Conservation (phyloP, 2,329 filamentous ascomycete genomes). For the Fusarium phyllophilum region DNA sequence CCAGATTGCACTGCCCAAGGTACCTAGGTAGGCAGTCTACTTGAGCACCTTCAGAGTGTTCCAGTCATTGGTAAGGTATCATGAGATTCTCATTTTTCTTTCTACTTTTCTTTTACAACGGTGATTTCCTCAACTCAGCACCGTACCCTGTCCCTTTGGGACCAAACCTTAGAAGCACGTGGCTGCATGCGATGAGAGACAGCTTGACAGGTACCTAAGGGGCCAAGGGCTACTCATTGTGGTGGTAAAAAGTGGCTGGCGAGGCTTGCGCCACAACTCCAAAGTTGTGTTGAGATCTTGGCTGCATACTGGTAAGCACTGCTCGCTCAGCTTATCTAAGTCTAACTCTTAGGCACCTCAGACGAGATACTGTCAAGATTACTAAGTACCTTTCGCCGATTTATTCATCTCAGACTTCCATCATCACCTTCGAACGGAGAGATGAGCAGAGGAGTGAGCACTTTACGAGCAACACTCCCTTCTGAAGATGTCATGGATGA, state of each 20-base stretch:
- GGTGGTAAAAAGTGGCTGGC: constrained; percentile 17
- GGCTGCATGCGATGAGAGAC: neutral
- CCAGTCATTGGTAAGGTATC: neutral
- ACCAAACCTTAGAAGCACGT: constrained; percentile 14
- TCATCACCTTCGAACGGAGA: neutral
- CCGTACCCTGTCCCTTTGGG: neutral
- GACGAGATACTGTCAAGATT: neutral
- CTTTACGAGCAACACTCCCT: neutral
- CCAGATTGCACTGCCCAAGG: neutral
- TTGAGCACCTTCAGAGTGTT: neutral
- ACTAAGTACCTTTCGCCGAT: neutral
- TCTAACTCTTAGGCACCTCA: neutral
- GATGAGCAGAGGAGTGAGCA: neutral
- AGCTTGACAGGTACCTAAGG: no score
- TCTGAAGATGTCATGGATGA: constrained; percentile 36
- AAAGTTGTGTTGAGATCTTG: neutral
- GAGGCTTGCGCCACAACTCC: constrained; percentile 4
- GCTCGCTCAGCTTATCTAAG: neutral
- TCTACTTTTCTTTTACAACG: neutral
- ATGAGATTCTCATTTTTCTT: neutral
- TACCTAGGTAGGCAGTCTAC: neutral
- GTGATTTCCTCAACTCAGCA: neutral
- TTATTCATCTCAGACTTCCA: neutral
- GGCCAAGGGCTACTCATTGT: neutral
- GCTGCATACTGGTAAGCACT: neutral